A percentile compares a stretch with the other conserved stretches of the same genome.
phyloP scores from a whole-genome alignment of 495 filamentous ascomycete genomes.

The Penicillium dipodomyicola region DNA sequence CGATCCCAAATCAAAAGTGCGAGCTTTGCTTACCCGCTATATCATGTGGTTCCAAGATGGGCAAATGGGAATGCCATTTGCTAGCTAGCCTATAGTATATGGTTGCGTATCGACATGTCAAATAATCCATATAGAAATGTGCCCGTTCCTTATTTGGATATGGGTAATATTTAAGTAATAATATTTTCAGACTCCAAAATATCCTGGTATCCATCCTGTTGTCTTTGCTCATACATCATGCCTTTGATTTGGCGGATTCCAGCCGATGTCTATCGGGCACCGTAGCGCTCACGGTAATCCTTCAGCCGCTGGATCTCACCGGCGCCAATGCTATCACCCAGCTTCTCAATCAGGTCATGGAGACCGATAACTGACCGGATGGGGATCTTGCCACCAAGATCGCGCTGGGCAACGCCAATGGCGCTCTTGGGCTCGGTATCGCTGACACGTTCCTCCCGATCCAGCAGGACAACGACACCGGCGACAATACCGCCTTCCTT shows the following conservation, averaged over 20 bases:
- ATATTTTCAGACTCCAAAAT: conserved; percentile 16
- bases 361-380: conserved; percentile 54
- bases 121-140: conserved; percentile 5
- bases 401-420: conserved; percentile 74
- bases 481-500: conserved; percentile 76
- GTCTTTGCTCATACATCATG: conserved; percentile 21
- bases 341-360: conserved; percentile 71
- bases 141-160: not conserved
- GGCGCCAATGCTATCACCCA: conserved; percentile 49
- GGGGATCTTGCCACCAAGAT: conserved; percentile 50
- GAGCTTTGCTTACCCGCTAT: not conserved
- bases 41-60: not conserved
- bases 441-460: conserved; percentile 79
- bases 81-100: not conserved
- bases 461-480: conserved; percentile 83
- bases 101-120: not conserved
- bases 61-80: not conserved
- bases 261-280: conserved; percentile 34
- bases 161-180: not conserved
- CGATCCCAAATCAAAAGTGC: not conserved
- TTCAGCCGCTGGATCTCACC: conserved; percentile 68
- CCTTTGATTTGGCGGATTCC: conserved; percentile 17
- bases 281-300: conserved; percentile 75
- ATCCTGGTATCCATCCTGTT: conserved; percentile 25
- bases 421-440: conserved; percentile 59